Evolutionary conservation across 305 asterid species (phyloP).

Genomic region (Fraxinus xanthoxyloides): DNA sequence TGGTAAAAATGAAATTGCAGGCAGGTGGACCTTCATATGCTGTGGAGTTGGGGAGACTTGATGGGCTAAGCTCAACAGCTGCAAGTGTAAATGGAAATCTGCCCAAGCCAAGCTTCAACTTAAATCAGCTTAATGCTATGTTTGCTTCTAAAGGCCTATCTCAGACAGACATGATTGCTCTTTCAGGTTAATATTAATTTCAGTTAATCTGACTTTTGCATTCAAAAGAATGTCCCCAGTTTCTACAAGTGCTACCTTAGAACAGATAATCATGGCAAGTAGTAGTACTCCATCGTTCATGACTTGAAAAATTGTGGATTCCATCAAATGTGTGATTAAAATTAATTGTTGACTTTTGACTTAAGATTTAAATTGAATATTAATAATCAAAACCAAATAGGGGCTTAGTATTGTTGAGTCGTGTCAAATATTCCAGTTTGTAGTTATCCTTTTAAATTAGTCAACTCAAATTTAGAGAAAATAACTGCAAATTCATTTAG

Average conservation of each 20-base stretch:
- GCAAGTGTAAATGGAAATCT: conserved; percentile 17
- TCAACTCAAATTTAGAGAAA: not conserved
- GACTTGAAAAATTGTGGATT: not conserved
- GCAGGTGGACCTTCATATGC: conserved; percentile 19
- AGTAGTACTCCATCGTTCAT: not conserved
- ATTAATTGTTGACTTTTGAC: no score
- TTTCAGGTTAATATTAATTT: conserved; percentile 13
- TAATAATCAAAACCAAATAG: no score
- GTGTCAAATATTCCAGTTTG: no score
- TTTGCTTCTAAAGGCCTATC: conserved; percentile 7
- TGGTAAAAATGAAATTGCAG: conserved; percentile 1
- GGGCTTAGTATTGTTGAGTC: not conserved
- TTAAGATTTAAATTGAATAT: no score
- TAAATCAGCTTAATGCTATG: conserved; percentile 17
- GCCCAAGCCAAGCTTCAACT: conserved; percentile 20
- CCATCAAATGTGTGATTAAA: no score
- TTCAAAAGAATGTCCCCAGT: no score
- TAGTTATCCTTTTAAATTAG: not conserved
- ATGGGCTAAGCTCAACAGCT: conserved; percentile 13
- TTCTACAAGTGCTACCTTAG: not conserved
- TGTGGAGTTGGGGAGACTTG: conserved; percentile 22
- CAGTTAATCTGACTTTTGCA: not conserved
- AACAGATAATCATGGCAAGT: not conserved
- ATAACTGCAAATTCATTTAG: not conserved
- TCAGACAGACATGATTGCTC: conserved; percentile 23